Base-by-base conservation (phyloP, 2,329 filamentous ascomycete species). In the Talaromyces albobiverticillius region DNA sequence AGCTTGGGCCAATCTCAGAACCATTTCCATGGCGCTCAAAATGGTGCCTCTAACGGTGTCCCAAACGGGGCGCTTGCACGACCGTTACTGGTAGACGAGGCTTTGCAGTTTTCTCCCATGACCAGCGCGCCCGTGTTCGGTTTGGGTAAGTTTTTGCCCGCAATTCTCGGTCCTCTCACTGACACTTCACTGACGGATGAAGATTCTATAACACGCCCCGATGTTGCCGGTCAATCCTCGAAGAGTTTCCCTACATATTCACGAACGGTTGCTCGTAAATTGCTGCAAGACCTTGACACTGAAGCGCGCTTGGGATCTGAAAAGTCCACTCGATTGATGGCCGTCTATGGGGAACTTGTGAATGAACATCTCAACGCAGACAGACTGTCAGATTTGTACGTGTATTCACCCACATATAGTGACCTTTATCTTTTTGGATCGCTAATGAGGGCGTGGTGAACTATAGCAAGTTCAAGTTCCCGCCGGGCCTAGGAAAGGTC, bases 281-380 rank as follows among this genome's bases (percentile, higher is more conserved):
- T 79, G 36, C 69, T 92, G 61, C 83, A 87, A 60, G 81, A 80
- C 43, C 74, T 96, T 46, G 91, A 94, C 65, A 77, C 79, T 59
- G 89, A 93, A 67, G 84, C 86, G 56, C 73, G 77, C 38, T 80
- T 82, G 46, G 79, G 81, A 41, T 79, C 79, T 26, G 66, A 68
- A 45, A 68, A 71, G 43, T 86, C 88, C 18, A 82, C 82, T 65
- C 82, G 84, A 59, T 76, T 92, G 45, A 86, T 89, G 61, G 84
- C 86, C 61, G 87, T 85, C 10, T 78, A 92, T 43, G 81, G 87
- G 62, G 86, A 93, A 67, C 78, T 56, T 31, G 20, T 96, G 26
- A 82, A 89, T 54, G 84, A 86, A 59, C 80, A 95, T 38, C 71
- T 96, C 53, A 84, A 85, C 64, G 81, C 85, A 1, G 82, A 86